Conservation (phyloP, 2,329 filamentous ascomycete species). For the Aureobasidium sp. region DNA sequence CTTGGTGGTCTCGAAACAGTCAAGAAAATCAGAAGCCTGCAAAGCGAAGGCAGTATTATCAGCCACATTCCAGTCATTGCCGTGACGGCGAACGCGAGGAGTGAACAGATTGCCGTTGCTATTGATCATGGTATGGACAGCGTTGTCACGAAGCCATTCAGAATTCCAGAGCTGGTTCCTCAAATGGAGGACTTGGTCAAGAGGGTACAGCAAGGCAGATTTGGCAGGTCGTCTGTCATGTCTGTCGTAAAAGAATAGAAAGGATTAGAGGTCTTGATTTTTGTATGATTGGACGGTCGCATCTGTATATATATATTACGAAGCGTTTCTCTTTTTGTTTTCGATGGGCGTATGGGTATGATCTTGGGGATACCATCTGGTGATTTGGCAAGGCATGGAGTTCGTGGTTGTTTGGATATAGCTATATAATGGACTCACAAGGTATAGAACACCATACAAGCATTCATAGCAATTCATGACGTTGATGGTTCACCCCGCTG, state of each 20-base stretch:
- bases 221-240: neutral
- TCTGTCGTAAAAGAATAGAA: no score
- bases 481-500: no score
- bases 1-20: constrained; percentile 70
- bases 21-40: constrained; percentile 51
- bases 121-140: constrained; percentile 17
- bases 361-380: neutral
- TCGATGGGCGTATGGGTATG: neutral
- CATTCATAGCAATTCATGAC: no score
- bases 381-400: neutral
- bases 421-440: no score
- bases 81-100: constrained; percentile 64
- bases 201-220: constrained; percentile 32
- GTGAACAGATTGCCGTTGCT: constrained; percentile 28
- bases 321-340: neutral
- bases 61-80: constrained; percentile 62
- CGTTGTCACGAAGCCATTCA: constrained; percentile 28
- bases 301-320: neutral
- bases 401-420: neutral
- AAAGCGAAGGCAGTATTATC: constrained; percentile 48
- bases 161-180: constrained; percentile 27
- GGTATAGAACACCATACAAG: no score
- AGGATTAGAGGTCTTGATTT: neutral
- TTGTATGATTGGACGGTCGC: neutral
- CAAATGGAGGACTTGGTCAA: constrained; percentile 30